These are phyloP conservation scores for Thermochaetoides thermophila DNA, from an alignment of 495 filamentous ascomycete species.

Conservation along the genomic window DNA sequence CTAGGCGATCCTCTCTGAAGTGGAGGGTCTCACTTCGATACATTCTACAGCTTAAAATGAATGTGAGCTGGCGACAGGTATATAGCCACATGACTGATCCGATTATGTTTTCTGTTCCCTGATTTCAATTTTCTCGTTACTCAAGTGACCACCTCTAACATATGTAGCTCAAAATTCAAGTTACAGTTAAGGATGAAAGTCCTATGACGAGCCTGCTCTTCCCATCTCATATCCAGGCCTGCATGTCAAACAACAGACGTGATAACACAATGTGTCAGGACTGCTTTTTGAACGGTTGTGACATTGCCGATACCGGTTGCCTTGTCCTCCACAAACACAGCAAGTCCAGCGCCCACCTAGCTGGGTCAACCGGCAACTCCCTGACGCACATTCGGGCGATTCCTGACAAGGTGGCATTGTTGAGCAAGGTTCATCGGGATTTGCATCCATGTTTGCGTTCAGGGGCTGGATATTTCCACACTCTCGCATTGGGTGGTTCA, in stretches of 20 bases:
- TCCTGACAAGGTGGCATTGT: conserved; percentile 21
- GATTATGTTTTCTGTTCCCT: neutral
- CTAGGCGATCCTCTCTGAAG: too few relatives aligned
- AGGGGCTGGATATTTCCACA: too few relatives aligned
- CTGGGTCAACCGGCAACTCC: conserved; percentile 28
- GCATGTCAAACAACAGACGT: conserved; percentile 15
- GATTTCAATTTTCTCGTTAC: neutral
- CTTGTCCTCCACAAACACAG: conserved; percentile 27
- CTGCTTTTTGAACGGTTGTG: conserved; percentile 20
- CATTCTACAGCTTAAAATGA: too few relatives aligned
- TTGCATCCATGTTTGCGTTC: too few relatives aligned
- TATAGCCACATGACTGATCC: neutral
- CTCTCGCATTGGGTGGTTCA: too few relatives aligned
- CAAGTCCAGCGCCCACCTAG: conserved; percentile 29
- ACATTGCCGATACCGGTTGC: conserved; percentile 25
- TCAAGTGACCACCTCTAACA: neutral
- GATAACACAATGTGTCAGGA: conserved; percentile 32
- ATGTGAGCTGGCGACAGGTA: too few relatives aligned
- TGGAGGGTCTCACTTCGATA: too few relatives aligned
- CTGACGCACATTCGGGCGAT: conserved; percentile 26
- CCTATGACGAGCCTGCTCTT: neutral
- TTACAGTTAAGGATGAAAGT: neutral
- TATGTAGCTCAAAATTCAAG: neutral
- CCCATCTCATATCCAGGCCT: conserved; percentile 6
- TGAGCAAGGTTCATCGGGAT: too few relatives aligned